These are phyloP conservation scores for Thymus mandschuricus DNA, from an alignment of 257 asterid genomes.

Conservation along the genomic window DNA sequence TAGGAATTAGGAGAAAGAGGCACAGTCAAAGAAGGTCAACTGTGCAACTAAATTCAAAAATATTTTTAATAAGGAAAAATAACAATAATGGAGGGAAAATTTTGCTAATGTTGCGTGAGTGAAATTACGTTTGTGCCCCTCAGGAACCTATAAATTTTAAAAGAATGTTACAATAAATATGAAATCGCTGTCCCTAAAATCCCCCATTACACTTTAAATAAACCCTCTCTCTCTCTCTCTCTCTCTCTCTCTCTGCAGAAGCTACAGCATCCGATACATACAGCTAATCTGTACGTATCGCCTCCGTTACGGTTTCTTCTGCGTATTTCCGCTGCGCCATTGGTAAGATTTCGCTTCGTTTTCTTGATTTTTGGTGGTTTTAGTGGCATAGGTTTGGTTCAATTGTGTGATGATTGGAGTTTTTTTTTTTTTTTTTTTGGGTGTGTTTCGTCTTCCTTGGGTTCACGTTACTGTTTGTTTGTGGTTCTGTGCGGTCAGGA, in stretches of 20 bases:
- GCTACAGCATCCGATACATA: conserved; percentile 38
- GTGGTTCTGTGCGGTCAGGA: conserved; percentile 35
- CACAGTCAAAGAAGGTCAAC: conserved; percentile 30
- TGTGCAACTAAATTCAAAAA: conserved; percentile 29
- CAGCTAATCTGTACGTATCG: conserved; percentile 44
- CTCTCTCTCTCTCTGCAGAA: conserved; percentile 28
- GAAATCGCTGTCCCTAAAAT: conserved; percentile 37
- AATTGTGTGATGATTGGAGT: conserved; percentile 19
- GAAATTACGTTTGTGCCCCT: conserved; percentile 33
- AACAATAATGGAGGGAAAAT: conserved; percentile 53
- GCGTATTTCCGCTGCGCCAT: conserved; percentile 31
- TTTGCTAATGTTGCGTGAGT: conserved; percentile 10
- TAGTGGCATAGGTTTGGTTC: conserved; percentile 13
- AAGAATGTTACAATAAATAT: conserved; percentile 28
- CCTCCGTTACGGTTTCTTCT: conserved; percentile 29
- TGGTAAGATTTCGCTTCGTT: conserved; percentile 38
- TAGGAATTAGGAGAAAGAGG: background rate
- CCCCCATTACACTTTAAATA: conserved; percentile 31
- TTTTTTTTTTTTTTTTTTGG: background rate
- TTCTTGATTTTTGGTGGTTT: conserved; percentile 5
- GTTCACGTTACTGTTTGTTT: conserved; percentile 26
- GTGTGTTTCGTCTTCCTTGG: conserved; percentile 3
- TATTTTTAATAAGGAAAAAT: conserved; percentile 30
- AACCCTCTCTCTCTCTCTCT: conserved; percentile 41
- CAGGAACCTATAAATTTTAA: background rate